Evolutionary conservation across 805 yeast species (phyloP), one percentile per base, ranked within the genome.

Genomic region (Cyberlindnera euphorbiae): DNA sequence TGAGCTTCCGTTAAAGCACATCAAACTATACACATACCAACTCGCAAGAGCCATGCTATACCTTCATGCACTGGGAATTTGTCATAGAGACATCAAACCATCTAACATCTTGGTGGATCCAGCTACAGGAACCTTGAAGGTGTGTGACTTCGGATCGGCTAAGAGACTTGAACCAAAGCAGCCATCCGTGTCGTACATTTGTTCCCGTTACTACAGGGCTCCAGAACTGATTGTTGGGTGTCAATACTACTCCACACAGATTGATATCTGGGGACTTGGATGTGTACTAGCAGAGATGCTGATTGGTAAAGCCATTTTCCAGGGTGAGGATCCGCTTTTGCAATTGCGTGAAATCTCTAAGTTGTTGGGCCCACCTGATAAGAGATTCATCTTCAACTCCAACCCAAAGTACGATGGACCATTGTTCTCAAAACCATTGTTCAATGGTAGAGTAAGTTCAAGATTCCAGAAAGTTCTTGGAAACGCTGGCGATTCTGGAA

Each of bases 261-360:
- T 93, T 41, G 99, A 93, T 60, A 82, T 89, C 52, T 93, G 99
- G 99, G 96, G 97, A 13, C 67, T 90, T 41, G 99, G 97, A 1
- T 90, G 98, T 66, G 96, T 93, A 24, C 65, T 93, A 42, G 96
- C 97, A 11, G 98, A 93, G 62, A 80, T 93, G 85, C 71, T 82
- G 38, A 72, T 88, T 44, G 97, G 97, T 12, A 80, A 77, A 56
- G 95, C 97, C 1, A 77, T 93, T n/a, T 93, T 93, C 66, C 96
- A 89, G 62, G 97, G 98, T 30, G 85, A 79, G 50, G 82, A 84
- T 42, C 95, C 96, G 34, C 74, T 81, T 55, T 71, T 86, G 45
- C 98, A 93, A 61, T 68, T 93, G 45, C 80, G 90, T 47, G 95
- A 90, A 56, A 88, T 93, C 43, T 80, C 95, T 26, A 88, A 90